A percentile compares a stretch with the other conserved stretches of the same genome.
These are phyloP conservation scores for Musa acuminata DNA, from an alignment of 176 grass and related monocot genomes.

Conservation along the genomic window DNA sequence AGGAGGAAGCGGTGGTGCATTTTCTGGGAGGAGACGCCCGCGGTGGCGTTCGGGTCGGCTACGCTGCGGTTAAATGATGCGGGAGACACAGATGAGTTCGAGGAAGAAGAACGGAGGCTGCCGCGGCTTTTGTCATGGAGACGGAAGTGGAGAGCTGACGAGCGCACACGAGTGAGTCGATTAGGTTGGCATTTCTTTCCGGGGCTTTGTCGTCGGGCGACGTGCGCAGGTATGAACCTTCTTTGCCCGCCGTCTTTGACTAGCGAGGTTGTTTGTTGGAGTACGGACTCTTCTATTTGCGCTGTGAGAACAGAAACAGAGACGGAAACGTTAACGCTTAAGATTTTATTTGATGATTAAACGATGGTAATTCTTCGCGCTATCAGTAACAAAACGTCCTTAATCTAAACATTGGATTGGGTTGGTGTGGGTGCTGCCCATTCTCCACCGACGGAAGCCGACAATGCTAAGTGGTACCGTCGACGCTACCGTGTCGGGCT, in stretches of 20 bases:
- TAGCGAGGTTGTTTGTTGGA: too few species aligned
- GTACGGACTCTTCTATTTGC: too few species aligned
- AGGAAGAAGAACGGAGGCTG: not conserved
- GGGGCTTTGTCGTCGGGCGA: not conserved
- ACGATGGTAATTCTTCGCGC: not conserved
- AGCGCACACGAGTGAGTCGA: not conserved
- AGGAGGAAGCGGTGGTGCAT: not conserved
- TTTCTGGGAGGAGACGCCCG: not conserved
- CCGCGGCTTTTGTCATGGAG: not conserved
- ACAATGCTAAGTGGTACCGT: too few species aligned
- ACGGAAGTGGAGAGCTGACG: not conserved
- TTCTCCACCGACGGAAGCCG: too few species aligned
- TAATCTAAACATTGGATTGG: not conserved
- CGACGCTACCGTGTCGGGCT: too few species aligned
- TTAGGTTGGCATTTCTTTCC: not conserved
- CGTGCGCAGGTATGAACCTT: too few species aligned
- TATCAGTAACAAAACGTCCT: not conserved
- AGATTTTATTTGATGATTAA: too few species aligned
- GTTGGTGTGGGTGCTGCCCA: too few species aligned
- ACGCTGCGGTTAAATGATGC: not conserved
- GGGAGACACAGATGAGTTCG: not conserved
- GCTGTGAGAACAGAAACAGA: too few species aligned
- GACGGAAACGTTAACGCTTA: too few species aligned
- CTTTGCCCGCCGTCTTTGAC: too few species aligned
- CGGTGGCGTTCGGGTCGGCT: not conserved